These are phyloP conservation scores for Plectosphaerella plurivora DNA, from an alignment of 2,329 filamentous ascomycete species.

Conservation along the genomic window DNA sequence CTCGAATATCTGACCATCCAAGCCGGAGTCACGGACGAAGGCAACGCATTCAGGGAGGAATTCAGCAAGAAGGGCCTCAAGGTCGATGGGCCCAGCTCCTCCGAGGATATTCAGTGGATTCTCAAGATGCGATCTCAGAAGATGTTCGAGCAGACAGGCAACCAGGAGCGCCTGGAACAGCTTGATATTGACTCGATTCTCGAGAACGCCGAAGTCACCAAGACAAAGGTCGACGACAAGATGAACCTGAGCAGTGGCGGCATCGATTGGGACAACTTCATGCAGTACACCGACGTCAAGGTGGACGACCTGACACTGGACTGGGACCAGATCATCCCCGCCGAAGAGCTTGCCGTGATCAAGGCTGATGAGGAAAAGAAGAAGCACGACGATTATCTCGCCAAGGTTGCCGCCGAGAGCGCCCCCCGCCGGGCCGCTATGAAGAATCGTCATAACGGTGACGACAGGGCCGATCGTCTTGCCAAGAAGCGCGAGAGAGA, in stretches of 20 bases:
- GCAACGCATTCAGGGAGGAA: constrained; percentile 70
- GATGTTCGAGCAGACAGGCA: constrained; percentile 97
- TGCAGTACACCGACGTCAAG: constrained; percentile 97
- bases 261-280: constrained; percentile 83
- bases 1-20: constrained; percentile 97
- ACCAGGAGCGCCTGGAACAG: constrained; percentile 94
- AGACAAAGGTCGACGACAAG: constrained; percentile 91
- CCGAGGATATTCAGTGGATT: constrained; percentile 93
- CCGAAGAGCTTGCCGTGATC: constrained; percentile 83
- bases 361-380: constrained; percentile 85
- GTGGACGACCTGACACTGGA: constrained; percentile 75
- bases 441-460: constrained; percentile 51
- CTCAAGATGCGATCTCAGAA: constrained; percentile 97
- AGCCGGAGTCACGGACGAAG: constrained; percentile 92
- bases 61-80: constrained; percentile 72
- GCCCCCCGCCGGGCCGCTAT: constrained; percentile 71
- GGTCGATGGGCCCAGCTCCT: constrained; percentile 79
- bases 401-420: constrained; percentile 77
- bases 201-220: constrained; percentile 94
- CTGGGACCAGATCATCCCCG: constrained; percentile 98
- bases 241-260: constrained; percentile 88
- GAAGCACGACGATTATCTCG: constrained; percentile 77
- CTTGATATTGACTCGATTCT: constrained; percentile 96
- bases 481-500: constrained; percentile 63
- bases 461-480: constrained; percentile 60